phyloP scores from a whole-genome alignment of 2,329 filamentous ascomycete genomes.

The Cordyceps cateniannulata region DNA sequence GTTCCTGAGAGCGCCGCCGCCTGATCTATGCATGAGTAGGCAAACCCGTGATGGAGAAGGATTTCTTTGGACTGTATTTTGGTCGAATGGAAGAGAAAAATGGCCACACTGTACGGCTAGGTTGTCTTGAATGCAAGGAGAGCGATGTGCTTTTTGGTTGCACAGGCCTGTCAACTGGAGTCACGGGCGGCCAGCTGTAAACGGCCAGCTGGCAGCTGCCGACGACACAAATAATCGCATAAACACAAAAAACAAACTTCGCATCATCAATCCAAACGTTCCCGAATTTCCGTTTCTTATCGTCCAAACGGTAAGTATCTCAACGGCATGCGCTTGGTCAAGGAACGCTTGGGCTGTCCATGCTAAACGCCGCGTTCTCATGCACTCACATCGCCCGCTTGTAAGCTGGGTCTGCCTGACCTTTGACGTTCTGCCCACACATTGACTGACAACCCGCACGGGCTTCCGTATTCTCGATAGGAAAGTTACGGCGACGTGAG shows the following conservation, averaged over 20 bases:
- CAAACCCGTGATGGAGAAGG: too few species aligned
- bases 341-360: neutral
- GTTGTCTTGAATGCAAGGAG: neutral
- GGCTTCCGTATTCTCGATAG: neutral
- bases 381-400: neutral
- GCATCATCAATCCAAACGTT: neutral
- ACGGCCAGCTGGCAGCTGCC: neutral
- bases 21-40: neutral
- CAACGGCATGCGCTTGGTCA: neutral
- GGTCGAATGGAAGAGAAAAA: too few species aligned
- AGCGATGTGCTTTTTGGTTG: neutral
- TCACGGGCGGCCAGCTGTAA: too few species aligned
- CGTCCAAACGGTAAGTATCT: neutral
- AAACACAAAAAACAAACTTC: neutral
- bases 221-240: neutral
- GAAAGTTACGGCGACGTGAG: neutral
- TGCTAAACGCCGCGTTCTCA: neutral
- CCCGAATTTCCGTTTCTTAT: neutral
- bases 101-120: too few species aligned
- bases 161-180: too few species aligned
- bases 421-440: neutral
- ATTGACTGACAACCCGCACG: constrained; percentile 2
- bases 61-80: neutral
- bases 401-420: neutral
- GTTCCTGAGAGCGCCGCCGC: neutral